Conservation (phyloP, 148 eudicot species). For the Pouteria glomerata region DNA sequence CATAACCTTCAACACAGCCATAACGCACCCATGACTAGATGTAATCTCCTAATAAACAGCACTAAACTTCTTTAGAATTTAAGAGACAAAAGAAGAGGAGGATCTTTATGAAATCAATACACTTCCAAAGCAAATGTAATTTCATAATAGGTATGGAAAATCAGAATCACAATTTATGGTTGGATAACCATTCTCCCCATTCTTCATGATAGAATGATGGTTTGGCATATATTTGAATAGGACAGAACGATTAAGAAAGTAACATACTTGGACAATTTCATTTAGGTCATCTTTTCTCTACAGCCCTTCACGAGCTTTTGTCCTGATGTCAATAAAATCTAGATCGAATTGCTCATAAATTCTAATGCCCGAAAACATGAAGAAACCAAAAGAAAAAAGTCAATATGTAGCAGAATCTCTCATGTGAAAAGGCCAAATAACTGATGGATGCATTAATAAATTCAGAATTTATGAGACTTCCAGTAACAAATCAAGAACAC, state of each 20-base stretch:
- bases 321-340: slow-evolving; percentile 90
- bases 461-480: background rate
- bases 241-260: background rate
- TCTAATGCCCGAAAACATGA: slow-evolving; percentile 67
- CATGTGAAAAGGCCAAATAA: background rate
- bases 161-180: background rate
- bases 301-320: slow-evolving; percentile 93
- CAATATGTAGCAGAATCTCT: background rate
- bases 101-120: background rate
- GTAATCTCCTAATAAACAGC: background rate
- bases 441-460: background rate
- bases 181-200: background rate
- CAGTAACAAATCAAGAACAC: slow-evolving; percentile 14
- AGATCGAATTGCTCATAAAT: slow-evolving; percentile 79
- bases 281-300: slow-evolving; percentile 96
- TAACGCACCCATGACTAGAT: background rate
- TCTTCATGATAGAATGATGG: background rate
- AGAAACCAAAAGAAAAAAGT: no score
- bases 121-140: background rate
- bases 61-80: background rate
- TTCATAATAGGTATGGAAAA: background rate
- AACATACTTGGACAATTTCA: slow-evolving; percentile 91
- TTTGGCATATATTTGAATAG: background rate
- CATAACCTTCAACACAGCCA: background rate
- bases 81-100: background rate